Evolutionary conservation across 805 yeast genomes (phyloP).

Genomic region (Wickerhamomyces hampshirensis): DNA sequence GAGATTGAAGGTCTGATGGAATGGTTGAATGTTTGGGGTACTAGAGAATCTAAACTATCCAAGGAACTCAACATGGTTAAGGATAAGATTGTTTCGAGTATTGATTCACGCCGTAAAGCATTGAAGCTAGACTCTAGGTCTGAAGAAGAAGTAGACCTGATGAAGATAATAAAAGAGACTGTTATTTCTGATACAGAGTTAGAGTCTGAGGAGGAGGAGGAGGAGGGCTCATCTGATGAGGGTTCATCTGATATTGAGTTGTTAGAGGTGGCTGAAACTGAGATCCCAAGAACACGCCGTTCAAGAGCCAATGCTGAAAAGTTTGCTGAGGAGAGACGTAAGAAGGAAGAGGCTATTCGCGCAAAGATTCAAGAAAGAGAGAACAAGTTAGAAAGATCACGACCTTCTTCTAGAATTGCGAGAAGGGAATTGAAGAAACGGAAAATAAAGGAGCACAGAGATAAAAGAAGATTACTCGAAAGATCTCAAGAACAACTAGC

Average conservation of each 20-base stretch:
- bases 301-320: constrained; percentile 21
- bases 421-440: constrained; percentile 31
- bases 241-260: constrained; percentile 8
- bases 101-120: constrained; percentile 54
- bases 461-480: constrained; percentile 24
- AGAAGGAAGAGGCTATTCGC: constrained; percentile 8
- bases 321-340: constrained; percentile 15
- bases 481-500: constrained; percentile 27
- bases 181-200: constrained; percentile 30
- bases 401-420: constrained; percentile 33
- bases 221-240: constrained; percentile 12
- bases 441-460: constrained; percentile 28
- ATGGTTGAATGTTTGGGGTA: constrained; percentile 78
- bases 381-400: constrained; percentile 22
- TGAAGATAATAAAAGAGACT: constrained; percentile 35
- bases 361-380: constrained; percentile 17
- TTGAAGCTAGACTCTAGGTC: constrained; percentile 39
- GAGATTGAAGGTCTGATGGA: constrained; percentile 49
- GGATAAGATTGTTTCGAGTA: constrained; percentile 49
- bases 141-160: constrained; percentile 37
- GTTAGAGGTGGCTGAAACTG: constrained; percentile 12
- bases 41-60: constrained; percentile 59
- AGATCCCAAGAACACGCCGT: constrained; percentile 24
- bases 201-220: constrained; percentile 18
- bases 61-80: constrained; percentile 54